These are phyloP conservation scores for Aaosphaeria pasadenensis DNA, from an alignment of 2,329 filamentous ascomycete species.

Conservation along the genomic window DNA sequence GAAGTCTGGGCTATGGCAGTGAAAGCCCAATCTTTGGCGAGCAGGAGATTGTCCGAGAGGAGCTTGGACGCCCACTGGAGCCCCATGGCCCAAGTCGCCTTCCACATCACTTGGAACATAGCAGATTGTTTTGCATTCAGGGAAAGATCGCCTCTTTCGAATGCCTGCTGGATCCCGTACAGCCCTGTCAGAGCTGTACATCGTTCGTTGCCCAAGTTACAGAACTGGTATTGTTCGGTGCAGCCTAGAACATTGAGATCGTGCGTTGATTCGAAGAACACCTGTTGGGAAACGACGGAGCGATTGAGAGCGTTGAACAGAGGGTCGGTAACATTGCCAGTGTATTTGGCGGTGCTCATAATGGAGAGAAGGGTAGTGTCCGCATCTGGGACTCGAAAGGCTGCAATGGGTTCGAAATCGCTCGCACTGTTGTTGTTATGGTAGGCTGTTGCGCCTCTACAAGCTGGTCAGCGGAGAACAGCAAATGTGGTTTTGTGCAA, in stretches of 20 bases:
- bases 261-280: constrained; percentile 5
- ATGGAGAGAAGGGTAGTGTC: constrained; percentile 17
- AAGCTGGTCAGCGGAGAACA: too few species aligned
- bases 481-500: too few species aligned
- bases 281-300: background rate
- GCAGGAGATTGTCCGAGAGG: constrained; percentile 9
- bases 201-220: constrained; percentile 6
- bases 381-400: constrained; percentile 11
- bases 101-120: constrained; percentile 11
- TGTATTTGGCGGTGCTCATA: constrained; percentile 13
- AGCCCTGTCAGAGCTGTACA: constrained; percentile 15
- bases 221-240: constrained; percentile 21
- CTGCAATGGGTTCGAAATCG: constrained; percentile 14
- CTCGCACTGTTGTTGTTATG: constrained; percentile 9
- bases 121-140: constrained; percentile 10
- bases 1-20: constrained; percentile 7
- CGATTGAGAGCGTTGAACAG: constrained; percentile 12
- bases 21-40: constrained; percentile 15
- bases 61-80: constrained; percentile 15
- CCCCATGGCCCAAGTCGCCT: constrained; percentile 14
- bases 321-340: constrained; percentile 7
- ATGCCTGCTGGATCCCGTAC: constrained; percentile 6
- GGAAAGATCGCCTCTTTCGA: constrained; percentile 7
- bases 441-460: constrained; percentile 8
- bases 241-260: constrained; percentile 15